phyloP scores from a whole-genome alignment of 352 stramenopile species.

The Pythium plurisporium region DNA sequence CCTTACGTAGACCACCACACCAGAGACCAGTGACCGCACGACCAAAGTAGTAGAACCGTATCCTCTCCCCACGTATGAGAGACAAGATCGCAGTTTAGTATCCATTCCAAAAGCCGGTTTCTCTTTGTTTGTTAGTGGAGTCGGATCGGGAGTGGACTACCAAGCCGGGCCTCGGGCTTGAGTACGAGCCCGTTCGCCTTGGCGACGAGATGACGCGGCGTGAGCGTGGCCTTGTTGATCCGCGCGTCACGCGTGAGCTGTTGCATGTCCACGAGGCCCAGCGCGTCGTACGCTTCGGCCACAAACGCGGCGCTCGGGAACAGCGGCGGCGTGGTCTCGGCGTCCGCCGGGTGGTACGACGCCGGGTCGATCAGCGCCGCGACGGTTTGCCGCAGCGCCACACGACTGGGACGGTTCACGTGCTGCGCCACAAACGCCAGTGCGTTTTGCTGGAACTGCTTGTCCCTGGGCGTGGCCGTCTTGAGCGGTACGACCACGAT shows the following conservation, averaged over 20 bases:
- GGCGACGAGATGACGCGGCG: slow-evolving; percentile 42
- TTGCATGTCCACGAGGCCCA: slow-evolving; percentile 48
- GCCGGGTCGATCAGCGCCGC: slow-evolving; percentile 40
- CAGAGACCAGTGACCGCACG: too few relatives aligned
- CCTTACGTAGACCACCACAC: not conserved
- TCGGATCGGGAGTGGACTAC: slow-evolving; percentile 64
- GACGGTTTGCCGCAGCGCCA: slow-evolving; percentile 54
- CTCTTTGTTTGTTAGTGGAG: slow-evolving; percentile 23
- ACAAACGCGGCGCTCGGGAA: slow-evolving; percentile 67
- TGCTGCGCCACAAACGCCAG: slow-evolving; percentile 54
- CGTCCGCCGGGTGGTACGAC: slow-evolving; percentile 14
- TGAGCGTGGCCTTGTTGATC: slow-evolving; percentile 35
- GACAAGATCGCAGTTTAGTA: too few relatives aligned
- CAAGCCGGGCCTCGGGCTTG: slow-evolving; percentile 34
- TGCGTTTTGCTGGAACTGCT: slow-evolving; percentile 55
- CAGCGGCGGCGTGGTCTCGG: slow-evolving; percentile 13
- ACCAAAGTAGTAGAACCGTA: too few relatives aligned
- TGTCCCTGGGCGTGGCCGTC: slow-evolving; percentile 44
- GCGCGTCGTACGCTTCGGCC: slow-evolving; percentile 58
- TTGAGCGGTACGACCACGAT: slow-evolving; percentile 78
- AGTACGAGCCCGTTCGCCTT: slow-evolving; percentile 33
- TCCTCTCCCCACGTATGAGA: too few relatives aligned
- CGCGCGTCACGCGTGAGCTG: slow-evolving; percentile 26
- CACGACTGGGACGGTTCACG: slow-evolving; percentile 47
- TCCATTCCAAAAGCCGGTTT: too few relatives aligned